A percentile compares a stretch with the other conserved stretches of the same genome.
Evolutionary conservation across 139 green algal species (phyloP).

Genomic region (Mesostigma viride): DNA sequence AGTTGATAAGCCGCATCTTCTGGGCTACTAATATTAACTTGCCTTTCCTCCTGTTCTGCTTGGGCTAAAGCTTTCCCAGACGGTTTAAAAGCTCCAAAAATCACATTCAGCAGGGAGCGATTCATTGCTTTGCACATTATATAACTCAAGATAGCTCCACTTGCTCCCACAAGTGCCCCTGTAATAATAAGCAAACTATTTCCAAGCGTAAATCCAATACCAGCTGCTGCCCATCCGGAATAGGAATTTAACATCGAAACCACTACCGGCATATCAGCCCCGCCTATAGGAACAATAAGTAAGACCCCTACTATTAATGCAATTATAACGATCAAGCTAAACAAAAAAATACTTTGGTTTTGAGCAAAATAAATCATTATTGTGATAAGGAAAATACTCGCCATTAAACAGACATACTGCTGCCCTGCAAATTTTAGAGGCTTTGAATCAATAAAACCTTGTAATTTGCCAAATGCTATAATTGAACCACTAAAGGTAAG

Average conservation of each 20-base stretch:
- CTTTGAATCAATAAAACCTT: too few relatives aligned
- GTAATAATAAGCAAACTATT: conserved; percentile 21
- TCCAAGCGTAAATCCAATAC: conserved; percentile 13
- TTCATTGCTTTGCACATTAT: conserved; percentile 36
- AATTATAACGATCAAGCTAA: background rate
- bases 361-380: background rate
- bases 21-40: background rate
- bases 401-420: too few relatives aligned
- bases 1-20: background rate
- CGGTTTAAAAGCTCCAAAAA: background rate
- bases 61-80: background rate
- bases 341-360: background rate
- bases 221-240: conserved; percentile 10
- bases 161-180: conserved; percentile 19
- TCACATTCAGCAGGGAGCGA: conserved; percentile 8
- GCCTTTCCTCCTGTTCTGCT: background rate
- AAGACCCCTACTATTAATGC: conserved; percentile 2
- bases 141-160: conserved; percentile 20
- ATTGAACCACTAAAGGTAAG: conserved; percentile 19
- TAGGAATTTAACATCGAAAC: conserved; percentile 24
- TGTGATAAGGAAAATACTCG: too few relatives aligned
- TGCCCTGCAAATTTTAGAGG: too few relatives aligned
- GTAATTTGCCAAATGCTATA: conserved; percentile 23
- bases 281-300: conserved; percentile 15
- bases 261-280: conserved; percentile 29